Percentiles rank a stretch among this genome's conserved stretches.
Evolutionary conservation across 306 rosid genomes (phyloP).

Genomic region (Vigna nakashimae): DNA sequence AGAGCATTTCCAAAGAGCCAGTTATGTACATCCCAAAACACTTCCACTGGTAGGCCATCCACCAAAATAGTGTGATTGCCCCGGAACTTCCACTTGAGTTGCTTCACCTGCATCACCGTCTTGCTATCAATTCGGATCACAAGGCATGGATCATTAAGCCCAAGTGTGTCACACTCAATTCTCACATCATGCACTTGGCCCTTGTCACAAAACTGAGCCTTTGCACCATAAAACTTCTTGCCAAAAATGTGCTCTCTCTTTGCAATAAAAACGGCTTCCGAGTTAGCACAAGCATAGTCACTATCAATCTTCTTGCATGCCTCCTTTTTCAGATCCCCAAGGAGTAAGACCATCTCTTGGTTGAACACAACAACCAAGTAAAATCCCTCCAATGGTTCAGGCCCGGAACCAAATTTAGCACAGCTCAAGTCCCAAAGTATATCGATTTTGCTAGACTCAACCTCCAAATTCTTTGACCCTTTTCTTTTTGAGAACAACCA

Average conservation of each 20-base stretch:
- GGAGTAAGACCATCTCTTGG: constrained; percentile 66
- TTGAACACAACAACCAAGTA: constrained; percentile 67
- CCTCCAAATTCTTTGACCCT: constrained; percentile 73
- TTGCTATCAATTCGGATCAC: constrained; percentile 82
- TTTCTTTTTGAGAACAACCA: constrained; percentile 88
- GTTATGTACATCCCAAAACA: constrained; percentile 93
- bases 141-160: constrained; percentile 71
- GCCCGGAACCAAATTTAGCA: constrained; percentile 85
- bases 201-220: constrained; percentile 76
- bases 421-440: constrained; percentile 76
- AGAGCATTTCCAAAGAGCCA: constrained; percentile 84
- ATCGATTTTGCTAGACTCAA: constrained; percentile 61
- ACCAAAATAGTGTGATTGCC: constrained; percentile 83
- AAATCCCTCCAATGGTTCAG: constrained; percentile 83
- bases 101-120: constrained; percentile 79
- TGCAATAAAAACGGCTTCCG: constrained; percentile 64
- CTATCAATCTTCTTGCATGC: constrained; percentile 61
- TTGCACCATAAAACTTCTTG: constrained; percentile 66
- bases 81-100: constrained; percentile 87
- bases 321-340: constrained; percentile 81
- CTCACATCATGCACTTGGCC: constrained; percentile 75
- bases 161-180: constrained; percentile 80
- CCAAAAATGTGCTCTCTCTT: constrained; percentile 88
- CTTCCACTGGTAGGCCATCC: constrained; percentile 82
- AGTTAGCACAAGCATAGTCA: constrained; percentile 43